A percentile compares a stretch with the other conserved stretches of the same genome.
phyloP scores from a whole-genome alignment of 495 filamentous ascomycete species.

The Schizothecium vesticola region DNA sequence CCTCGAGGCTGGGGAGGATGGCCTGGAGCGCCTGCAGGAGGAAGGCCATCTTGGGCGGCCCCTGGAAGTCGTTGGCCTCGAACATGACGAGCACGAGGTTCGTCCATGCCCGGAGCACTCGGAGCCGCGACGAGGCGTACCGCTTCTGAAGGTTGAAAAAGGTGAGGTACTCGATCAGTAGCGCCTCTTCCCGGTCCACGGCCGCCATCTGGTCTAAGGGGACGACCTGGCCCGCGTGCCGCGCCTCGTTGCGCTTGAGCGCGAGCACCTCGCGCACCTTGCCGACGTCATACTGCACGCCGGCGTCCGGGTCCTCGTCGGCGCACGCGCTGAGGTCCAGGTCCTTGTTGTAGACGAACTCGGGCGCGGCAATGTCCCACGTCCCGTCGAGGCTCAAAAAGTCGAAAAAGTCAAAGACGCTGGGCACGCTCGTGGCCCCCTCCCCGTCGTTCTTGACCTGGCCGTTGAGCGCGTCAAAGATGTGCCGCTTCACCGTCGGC shows the following conservation, averaged over 20 bases:
- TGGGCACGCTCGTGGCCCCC: constrained; percentile 57
- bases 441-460: constrained; percentile 58
- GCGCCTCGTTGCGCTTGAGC: constrained; percentile 51
- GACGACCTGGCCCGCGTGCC: constrained; percentile 44
- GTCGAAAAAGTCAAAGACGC: constrained; percentile 89
- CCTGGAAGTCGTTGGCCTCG: constrained; percentile 67
- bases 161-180: constrained; percentile 50
- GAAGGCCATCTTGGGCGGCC: constrained; percentile 61
- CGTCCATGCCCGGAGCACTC: constrained; percentile 71
- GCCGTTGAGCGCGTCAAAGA: constrained; percentile 75
- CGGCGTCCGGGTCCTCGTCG: constrained; percentile 44
- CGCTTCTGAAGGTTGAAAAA: constrained; percentile 60
- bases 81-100: constrained; percentile 75
- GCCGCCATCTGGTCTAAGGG: constrained; percentile 52
- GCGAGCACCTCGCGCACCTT: constrained; percentile 60
- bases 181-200: constrained; percentile 53
- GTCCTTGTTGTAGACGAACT: constrained; percentile 51
- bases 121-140: constrained; percentile 53
- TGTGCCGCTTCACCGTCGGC: constrained; percentile 68
- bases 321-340: constrained; percentile 58
- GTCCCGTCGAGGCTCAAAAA: constrained; percentile 69
- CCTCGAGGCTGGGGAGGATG: constrained; percentile 78
- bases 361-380: constrained; percentile 43
- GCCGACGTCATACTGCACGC: constrained; percentile 51
- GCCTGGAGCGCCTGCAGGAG: constrained; percentile 79